phyloP scores from a whole-genome alignment of 345 rosid species.

The Mangifera indica region DNA sequence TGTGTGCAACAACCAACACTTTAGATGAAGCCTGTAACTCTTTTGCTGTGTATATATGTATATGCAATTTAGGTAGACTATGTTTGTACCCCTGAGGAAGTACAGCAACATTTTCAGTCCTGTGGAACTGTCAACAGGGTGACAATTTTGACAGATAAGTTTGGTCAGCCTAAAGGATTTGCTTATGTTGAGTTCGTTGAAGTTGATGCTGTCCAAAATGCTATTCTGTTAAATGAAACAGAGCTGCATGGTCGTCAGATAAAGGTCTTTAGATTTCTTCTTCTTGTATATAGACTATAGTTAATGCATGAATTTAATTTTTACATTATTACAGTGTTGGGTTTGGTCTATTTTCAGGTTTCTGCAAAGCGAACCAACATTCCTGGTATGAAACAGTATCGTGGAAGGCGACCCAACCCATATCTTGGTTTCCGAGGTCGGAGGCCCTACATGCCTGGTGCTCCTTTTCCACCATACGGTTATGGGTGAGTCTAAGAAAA shows the following conservation, averaged over 20 bases:
- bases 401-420: slow-evolving; percentile 79
- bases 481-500: slow-evolving; percentile 61
- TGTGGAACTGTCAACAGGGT: slow-evolving; percentile 98
- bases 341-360: slow-evolving; percentile 49
- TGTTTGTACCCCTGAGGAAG: slow-evolving; percentile 96
- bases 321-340: neutral
- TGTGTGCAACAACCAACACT: neutral
- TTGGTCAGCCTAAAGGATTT: slow-evolving; percentile 98
- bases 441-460: slow-evolving; percentile 75
- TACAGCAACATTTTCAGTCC: slow-evolving; percentile 99
- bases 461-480: slow-evolving; percentile 62
- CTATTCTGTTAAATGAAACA: slow-evolving; percentile 87
- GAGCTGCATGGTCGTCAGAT: slow-evolving; percentile 96
- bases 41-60: slow-evolving; percentile 10
- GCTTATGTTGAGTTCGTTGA: slow-evolving; percentile 98
- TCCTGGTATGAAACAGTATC: slow-evolving; percentile 92
- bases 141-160: slow-evolving; percentile 97
- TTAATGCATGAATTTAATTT: neutral
- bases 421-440: slow-evolving; percentile 62
- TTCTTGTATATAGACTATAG: neutral
- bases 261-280: slow-evolving; percentile 51
- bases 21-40: slow-evolving; percentile 4
- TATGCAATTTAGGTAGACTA: slow-evolving; percentile 77
- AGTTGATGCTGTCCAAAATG: slow-evolving; percentile 89
- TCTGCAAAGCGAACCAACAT: slow-evolving; percentile 94